Evolutionary conservation across 306 rosid genomes (phyloP), one percentile per base, ranked within the genome.

Genomic region (Ceratonia siliqua): DNA sequence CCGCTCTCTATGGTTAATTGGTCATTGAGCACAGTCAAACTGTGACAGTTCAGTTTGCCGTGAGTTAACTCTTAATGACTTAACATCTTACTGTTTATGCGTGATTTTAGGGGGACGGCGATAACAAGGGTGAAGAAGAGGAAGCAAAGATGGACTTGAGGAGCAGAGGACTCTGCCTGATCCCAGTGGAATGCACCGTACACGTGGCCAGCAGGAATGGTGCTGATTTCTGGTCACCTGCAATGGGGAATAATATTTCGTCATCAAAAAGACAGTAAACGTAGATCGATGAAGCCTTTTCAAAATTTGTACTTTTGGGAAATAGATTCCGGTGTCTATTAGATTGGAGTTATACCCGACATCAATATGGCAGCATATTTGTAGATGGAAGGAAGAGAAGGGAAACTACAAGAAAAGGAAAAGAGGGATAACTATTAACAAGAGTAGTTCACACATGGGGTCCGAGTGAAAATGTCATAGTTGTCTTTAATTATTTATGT

Each of bases 221-320:
- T 52, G 97, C 98, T 50, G 98, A 94, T 86, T 90, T 87, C 73
- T 94, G 98, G 98, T 90, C 96, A 36, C 87, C 97, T 8, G 78
- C 85, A 1, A 76, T 84, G 89, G 85, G 64, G 46, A 80, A 55
- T 74, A 61, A 74, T 62, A 69, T 14, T 52, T 57, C 75, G 33
- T 42, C 89, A 15, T 68, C 82, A 15, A 9, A 46, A 2, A 42
- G 56, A 41, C 53, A 54, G 72, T 68, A 56, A 82, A 77, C 43
- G 54, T 33, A 48, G 50, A 66, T 42, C 32, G 33, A 68, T 46
- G 72, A 38, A 57, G 24, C 22, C 0, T 64, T 43, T 25, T 28
- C 20, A 68, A 71, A 42, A 67, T 8, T 32, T 64, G 81, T 8
- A 13, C 69, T 68, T 76, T 77, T 68, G 78, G 73, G 73, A 50